Percentiles rank a stretch among this genome's conserved stretches.
Conservation (phyloP, 257 asterid species). For the Thymus quinquecostatus region DNA sequence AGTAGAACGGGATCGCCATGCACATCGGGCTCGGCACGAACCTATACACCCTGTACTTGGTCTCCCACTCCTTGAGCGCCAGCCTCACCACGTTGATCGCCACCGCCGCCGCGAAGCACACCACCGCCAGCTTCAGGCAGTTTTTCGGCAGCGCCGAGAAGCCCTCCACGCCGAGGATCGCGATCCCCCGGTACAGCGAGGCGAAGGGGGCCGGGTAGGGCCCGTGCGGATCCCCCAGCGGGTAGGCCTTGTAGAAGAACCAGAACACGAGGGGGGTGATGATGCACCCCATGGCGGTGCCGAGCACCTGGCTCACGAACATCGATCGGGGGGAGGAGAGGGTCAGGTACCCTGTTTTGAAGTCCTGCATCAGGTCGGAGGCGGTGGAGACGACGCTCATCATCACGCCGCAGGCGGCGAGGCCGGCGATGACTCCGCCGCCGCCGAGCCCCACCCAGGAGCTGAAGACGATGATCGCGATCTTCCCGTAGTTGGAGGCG, state of each 20-base stretch:
- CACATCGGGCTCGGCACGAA: constrained; percentile 81
- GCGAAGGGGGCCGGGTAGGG: constrained; percentile 63
- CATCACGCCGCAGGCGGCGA: constrained; percentile 71
- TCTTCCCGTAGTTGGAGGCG: constrained; percentile 74
- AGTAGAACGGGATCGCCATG: constrained; percentile 80
- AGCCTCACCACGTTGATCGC: constrained; percentile 28
- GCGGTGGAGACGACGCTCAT: constrained; percentile 74
- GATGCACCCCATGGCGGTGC: constrained; percentile 63
- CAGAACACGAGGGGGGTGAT: constrained; percentile 59
- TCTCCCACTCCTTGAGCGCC: constrained; percentile 44
- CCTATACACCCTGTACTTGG: constrained; percentile 45
- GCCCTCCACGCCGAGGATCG: constrained; percentile 66
- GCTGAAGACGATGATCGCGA: constrained; percentile 62
- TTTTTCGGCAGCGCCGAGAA: constrained; percentile 60
- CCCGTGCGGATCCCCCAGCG: constrained; percentile 51
- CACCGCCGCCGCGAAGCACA: constrained; percentile 44
- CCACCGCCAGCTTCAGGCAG: constrained; percentile 48
- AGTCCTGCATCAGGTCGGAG: constrained; percentile 69
- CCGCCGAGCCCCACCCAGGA: constrained; percentile 60
- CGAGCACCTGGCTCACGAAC: constrained; percentile 62
- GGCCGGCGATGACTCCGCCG: constrained; percentile 73
- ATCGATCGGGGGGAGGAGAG: constrained; percentile 68
- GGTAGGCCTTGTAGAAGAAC: constrained; percentile 62
- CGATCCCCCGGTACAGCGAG: constrained; percentile 54
- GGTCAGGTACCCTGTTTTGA: constrained; percentile 68